Base-by-base conservation (phyloP, 371 early-diverging fungal genomes). In the Globomyces sp. region DNA sequence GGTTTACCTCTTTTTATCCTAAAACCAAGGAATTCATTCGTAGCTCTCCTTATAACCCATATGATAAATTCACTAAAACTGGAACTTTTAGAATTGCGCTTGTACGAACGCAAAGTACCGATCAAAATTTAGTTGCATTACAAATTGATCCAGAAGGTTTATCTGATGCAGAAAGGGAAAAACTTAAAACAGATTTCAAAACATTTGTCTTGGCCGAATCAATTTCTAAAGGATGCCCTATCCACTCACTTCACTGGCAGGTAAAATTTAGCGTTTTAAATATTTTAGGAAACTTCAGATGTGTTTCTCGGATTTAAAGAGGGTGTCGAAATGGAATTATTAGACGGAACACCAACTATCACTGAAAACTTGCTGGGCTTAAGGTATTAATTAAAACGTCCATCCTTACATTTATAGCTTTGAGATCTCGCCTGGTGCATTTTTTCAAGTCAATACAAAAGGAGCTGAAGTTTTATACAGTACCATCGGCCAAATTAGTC, bases 391-490 rank as follows among this genome's bases (percentile, higher is more conserved):
- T 24, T 24, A 24, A 24, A 24, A 24, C 24, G 24, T 24, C 74
- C 2, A 44, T 49, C 46, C 44, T 36, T 46, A 8, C 40, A 2
- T 11, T 52, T 78, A 76, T 34, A 24, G 24, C 24, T 93, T 94
- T 75, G 82, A 86, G 13, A 83, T 94, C 11, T 90, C 91, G 1
- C 86, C 87, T 42, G 78, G 75, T 48, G 83, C 92, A 0, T 92
- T 94, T 68, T 93, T 92, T 80, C 92, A 92, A 77, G 80, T 90
- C 64, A 93, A 92, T 70, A 86, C 89, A 10, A 73, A 77, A 4
- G 90, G 88, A 3, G 84, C 91, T 3, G 88, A 90, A 68, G 63
- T 85, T 3, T 70, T 92, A 51, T 90, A 90, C 69, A 66, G 78
- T 40, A 50, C 51, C n/a, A 74, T 82, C 48, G 37, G 51, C 2